Conservation (phyloP, 495 filamentous ascomycete genomes). For the Tuber microsphaerosporum region DNA sequence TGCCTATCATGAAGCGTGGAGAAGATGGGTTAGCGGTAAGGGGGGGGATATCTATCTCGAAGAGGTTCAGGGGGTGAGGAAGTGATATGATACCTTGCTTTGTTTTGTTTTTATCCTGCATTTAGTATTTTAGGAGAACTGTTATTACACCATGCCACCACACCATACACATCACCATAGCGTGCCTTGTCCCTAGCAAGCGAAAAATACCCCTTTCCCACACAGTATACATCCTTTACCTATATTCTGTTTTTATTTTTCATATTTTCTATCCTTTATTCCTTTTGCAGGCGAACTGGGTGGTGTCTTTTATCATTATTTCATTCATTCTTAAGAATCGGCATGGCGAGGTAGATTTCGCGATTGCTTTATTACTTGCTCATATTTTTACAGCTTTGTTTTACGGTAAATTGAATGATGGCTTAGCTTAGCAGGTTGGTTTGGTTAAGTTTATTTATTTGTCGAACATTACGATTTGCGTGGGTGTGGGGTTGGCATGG, state of each 20-base stretch:
- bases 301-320: background rate
- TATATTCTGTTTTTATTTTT: background rate
- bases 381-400: background rate
- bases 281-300: background rate
- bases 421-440: background rate
- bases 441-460: background rate
- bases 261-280: background rate
- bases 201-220: background rate
- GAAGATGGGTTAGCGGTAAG: slow-evolving; percentile 73
- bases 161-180: background rate
- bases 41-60: slow-evolving; percentile 78
- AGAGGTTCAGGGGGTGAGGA: slow-evolving; percentile 6
- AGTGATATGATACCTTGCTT: background rate
- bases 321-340: background rate
- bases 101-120: background rate
- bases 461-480: background rate
- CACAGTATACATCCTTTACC: background rate
- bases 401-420: background rate
- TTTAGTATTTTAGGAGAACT: background rate
- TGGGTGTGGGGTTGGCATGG: background rate
- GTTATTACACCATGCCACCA: background rate
- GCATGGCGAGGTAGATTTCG: background rate
- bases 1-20: slow-evolving; percentile 84
- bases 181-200: background rate
- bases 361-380: background rate